phyloP scores from a whole-genome alignment of 2,329 filamentous ascomycete species.

The Pochonia chlamydosporia region DNA sequence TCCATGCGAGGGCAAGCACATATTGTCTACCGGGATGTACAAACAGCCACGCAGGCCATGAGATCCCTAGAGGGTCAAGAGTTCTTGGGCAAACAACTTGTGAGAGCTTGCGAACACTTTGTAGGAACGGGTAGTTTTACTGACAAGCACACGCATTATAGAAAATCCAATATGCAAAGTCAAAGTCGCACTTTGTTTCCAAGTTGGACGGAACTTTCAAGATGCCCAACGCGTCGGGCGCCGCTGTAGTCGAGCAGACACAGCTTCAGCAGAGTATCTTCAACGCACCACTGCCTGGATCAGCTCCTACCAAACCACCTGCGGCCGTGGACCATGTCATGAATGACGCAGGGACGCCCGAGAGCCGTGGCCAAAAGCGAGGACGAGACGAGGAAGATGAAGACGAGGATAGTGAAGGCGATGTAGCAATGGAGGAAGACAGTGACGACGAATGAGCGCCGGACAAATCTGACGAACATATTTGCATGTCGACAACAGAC shows the following conservation, averaged over 20 bases:
- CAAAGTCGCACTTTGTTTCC: conserved; percentile 79
- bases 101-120: conserved; percentile 38
- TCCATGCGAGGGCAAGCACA: conserved; percentile 97
- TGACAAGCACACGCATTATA: conserved; percentile 29
- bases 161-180: conserved; percentile 89
- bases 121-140: background rate
- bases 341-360: conserved; percentile 47
- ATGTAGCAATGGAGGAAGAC: conserved; percentile 64
- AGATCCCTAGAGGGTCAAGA: conserved; percentile 77
- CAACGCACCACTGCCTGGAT: conserved; percentile 55
- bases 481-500: background rate
- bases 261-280: conserved; percentile 78
- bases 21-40: conserved; percentile 81
- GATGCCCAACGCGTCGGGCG: conserved; percentile 50
- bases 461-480: background rate
- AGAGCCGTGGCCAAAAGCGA: conserved; percentile 62
- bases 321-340: conserved; percentile 40
- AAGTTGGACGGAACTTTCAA: conserved; percentile 91
- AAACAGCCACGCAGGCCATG: conserved; percentile 93
- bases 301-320: conserved; percentile 44
- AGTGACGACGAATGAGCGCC: conserved; percentile 61
- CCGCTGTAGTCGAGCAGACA: conserved; percentile 57
- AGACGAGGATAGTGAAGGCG: conserved; percentile 62
- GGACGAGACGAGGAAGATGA: conserved; percentile 62
- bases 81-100: conserved; percentile 81